Evolutionary conservation across 805 yeast genomes (phyloP).

Genomic region (Metschnikowia aberdeeniae): DNA sequence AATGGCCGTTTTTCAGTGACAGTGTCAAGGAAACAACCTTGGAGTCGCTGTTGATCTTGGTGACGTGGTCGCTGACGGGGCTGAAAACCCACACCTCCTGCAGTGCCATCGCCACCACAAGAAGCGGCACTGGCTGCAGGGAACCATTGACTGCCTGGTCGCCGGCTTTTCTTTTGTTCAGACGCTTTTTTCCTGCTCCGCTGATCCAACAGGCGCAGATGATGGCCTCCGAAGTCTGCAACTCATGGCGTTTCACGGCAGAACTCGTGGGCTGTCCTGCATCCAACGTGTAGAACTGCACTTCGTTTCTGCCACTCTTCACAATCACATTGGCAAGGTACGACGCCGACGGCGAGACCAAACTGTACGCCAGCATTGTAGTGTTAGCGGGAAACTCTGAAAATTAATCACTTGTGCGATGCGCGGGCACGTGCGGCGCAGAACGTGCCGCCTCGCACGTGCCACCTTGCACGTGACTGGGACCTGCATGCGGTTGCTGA

Average conservation of each 20-base stretch:
- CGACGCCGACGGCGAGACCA: slow-evolving; percentile 27
- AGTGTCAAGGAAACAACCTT: slow-evolving; percentile 17
- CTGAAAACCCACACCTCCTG: slow-evolving; percentile 44
- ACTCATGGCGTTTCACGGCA: slow-evolving; percentile 31
- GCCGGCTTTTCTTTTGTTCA: slow-evolving; percentile 3
- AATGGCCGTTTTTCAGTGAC: slow-evolving; percentile 12
- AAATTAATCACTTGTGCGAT: slow-evolving; percentile 4
- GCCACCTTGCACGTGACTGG: too few species aligned
- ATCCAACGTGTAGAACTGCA: slow-evolving; percentile 34
- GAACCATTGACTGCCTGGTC: slow-evolving; percentile 1
- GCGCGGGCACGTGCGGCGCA: background rate
- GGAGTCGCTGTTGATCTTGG: slow-evolving; percentile 27
- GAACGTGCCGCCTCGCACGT: too few species aligned
- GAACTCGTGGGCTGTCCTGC: slow-evolving; percentile 12
- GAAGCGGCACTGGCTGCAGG: slow-evolving; percentile 10
- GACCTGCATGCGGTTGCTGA: background rate
- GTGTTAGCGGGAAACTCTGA: background rate
- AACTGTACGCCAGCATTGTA: slow-evolving; percentile 15
- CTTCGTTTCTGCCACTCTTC: slow-evolving; percentile 44
- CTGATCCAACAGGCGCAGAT: slow-evolving; percentile 35
- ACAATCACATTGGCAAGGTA: slow-evolving; percentile 38
- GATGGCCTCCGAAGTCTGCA: slow-evolving; percentile 38
- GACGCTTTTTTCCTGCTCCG: slow-evolving; percentile 7
- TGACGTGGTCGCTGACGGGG: slow-evolving; percentile 37
- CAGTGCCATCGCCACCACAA: slow-evolving; percentile 29